Evolutionary conservation across 805 yeast species (phyloP), one percentile per base, ranked within the genome.

Genomic region (Starmerella apicola): DNA sequence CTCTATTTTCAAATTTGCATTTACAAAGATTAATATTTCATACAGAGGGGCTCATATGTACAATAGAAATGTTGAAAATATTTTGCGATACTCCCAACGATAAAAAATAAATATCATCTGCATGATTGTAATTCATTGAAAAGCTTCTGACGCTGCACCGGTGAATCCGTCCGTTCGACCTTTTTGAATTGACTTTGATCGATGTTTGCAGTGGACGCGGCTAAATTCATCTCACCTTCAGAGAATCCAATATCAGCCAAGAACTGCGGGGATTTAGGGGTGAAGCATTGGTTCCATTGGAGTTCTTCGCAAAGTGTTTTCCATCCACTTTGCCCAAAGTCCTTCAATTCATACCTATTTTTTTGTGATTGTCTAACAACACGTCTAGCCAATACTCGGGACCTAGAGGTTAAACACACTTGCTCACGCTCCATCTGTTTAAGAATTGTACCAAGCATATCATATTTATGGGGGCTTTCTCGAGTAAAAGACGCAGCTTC

Each of bases 391-490:
- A 34, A 25, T n/a, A 29, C 12, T 9, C 48, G 43, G 5, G 48
- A 38, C 8, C 51, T 36, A 15, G 44, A 16, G 4, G 49, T 45
- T 24, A 44, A 27, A 5, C 38, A 37, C 10, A 42, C 42, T 3
- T 26, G 7, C 17, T 37, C 43, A 13, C 43, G 44, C 19, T 42
- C 37, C 4, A 41, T 38, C 30, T 44, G 44, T 12, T 29, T 38
- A 21, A 46, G 38, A 2, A 49, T n/a, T 10, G 49, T 42, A 18
- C 52, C 52, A 7, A 45, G 16, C n/a, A 43, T 12, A 8, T 18
- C 30, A 10, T 34, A 32, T 34, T 46, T 39, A 1, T 34, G 29
- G 4, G 27, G 36, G 15, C 18, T 6, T 17, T 36, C 39, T 9
- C 9, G 13, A 15, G 27, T 34, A 17, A 28, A 18, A 9, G 34